These are phyloP conservation scores for Fusarium haematococcum DNA, from an alignment of 2,329 filamentous ascomycete genomes.

Conservation along the genomic window DNA sequence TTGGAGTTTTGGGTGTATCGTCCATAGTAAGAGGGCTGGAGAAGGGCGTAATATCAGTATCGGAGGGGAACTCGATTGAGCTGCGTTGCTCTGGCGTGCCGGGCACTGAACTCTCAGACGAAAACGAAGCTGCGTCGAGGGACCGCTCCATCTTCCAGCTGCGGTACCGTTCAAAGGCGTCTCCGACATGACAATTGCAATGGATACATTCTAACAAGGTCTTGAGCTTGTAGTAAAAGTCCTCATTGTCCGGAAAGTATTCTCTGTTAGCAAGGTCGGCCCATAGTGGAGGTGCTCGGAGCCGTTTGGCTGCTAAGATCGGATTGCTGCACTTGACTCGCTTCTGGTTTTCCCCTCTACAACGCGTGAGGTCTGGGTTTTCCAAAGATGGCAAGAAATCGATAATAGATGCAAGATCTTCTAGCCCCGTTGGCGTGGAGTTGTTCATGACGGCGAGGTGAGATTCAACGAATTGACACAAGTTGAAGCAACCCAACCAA, in stretches of 20 bases:
- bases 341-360: not conserved
- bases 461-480: not conserved
- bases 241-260: not conserved
- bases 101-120: not conserved
- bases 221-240: not conserved
- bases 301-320: not conserved
- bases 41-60: slow-evolving; percentile 4
- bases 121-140: not conserved
- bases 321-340: not conserved
- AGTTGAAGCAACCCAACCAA: not conserved
- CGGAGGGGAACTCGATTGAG: slow-evolving; percentile 10
- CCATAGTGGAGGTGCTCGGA: not conserved
- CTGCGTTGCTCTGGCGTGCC: slow-evolving; percentile 9
- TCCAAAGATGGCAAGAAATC: not conserved
- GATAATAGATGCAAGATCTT: slow-evolving; percentile 1
- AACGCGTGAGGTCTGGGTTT: not conserved
- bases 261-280: not conserved
- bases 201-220: not conserved
- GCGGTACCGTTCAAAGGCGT: not conserved
- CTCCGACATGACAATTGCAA: not conserved
- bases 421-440: slow-evolving; percentile 1
- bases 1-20: not conserved
- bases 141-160: slow-evolving; percentile 6
- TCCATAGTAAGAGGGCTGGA: slow-evolving; percentile 10
- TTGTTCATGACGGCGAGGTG: slow-evolving; percentile 1